These are phyloP conservation scores for Talaromyces proteolyticus DNA, from an alignment of 495 filamentous ascomycete genomes.

Conservation along the genomic window DNA sequence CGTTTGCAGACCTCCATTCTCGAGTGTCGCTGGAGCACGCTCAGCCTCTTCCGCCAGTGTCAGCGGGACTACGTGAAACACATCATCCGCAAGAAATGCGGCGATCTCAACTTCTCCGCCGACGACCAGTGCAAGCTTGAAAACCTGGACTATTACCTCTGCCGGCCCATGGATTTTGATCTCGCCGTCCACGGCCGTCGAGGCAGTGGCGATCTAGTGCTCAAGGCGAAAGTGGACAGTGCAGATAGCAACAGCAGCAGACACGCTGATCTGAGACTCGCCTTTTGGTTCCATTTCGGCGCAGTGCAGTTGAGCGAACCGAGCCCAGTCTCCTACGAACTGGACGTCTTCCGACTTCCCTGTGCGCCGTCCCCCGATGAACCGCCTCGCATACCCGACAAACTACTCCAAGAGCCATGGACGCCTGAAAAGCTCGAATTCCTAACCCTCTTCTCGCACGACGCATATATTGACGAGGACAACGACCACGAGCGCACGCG, in stretches of 20 bases:
- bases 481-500: conserved; percentile 10
- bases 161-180: conserved; percentile 13
- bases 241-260: not conserved
- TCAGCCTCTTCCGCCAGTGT: conserved; percentile 32
- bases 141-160: conserved; percentile 16
- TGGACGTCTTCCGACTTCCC: conserved; percentile 29
- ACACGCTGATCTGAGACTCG: conserved; percentile 17
- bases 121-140: conserved; percentile 14
- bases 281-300: conserved; percentile 33
- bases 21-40: conserved; percentile 38
- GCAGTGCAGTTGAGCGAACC: conserved; percentile 25
- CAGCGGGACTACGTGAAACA: conserved; percentile 33
- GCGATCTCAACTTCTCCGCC: conserved; percentile 14
- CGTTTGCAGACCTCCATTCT: conserved; percentile 29
- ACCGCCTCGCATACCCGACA: conserved; percentile 29
- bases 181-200: conserved; percentile 12
- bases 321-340: conserved; percentile 15
- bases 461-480: conserved; percentile 32
- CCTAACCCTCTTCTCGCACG: conserved; percentile 23
- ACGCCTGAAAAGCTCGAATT: conserved; percentile 34
- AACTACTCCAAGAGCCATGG: conserved; percentile 39
- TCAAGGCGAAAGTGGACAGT: conserved; percentile 12
- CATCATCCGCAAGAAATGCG: conserved; percentile 21
- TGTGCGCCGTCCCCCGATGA: conserved; percentile 10
- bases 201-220: conserved; percentile 25